Base-by-base conservation (phyloP, 2,329 filamentous ascomycete genomes). In the Aaosphaeria arxii region DNA sequence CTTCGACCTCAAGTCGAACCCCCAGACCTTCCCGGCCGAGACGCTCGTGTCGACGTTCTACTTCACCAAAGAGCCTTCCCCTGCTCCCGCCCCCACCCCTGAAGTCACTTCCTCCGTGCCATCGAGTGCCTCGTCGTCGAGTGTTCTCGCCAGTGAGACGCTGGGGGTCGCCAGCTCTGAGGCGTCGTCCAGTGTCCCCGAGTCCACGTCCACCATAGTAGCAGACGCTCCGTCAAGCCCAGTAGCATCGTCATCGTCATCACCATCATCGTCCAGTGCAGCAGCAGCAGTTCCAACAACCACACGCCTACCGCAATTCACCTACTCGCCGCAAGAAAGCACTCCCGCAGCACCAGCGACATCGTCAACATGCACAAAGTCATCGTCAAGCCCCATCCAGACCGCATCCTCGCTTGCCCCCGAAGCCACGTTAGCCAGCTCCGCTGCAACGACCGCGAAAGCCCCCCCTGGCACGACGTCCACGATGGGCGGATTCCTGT, bases 1-100 rank as follows among this genome's bases (percentile, higher is more conserved):
- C 42, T 47, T 60, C 9, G 50, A 66, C 40, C 61, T 61, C 0
- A 51, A 64, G 32, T 65, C 66, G 11, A 49, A 60, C 31, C 66
- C 64, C n/a, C 40, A 66, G n/a, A 70, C 67, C 7, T 55, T 62
- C 43, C 49, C 61, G 4, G 56, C 54, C 9, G 52, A 62, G 44
- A 65, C 62, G 9, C 29, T 66, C n/a, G 44, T 63, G 7, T 66
- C 59, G 3, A 71, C 65, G 17, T 58, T 57, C 0, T 70, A 55
- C 52, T 61, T 69, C 29, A 59, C 59, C 4, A 46, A 54, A 9
- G 54, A 58, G n/a, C 52, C 57, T 11, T 44, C 57, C 17, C 36
- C 43, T 7, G 35, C 44, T 17, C 44, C 52, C 2, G 47, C 49
- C 7, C 36, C 48, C 11, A 32, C 44, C 7, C 57, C 60, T 11